Conservation (phyloP, 2,329 filamentous ascomycete species). For the Colletotrichum truncatum region DNA sequence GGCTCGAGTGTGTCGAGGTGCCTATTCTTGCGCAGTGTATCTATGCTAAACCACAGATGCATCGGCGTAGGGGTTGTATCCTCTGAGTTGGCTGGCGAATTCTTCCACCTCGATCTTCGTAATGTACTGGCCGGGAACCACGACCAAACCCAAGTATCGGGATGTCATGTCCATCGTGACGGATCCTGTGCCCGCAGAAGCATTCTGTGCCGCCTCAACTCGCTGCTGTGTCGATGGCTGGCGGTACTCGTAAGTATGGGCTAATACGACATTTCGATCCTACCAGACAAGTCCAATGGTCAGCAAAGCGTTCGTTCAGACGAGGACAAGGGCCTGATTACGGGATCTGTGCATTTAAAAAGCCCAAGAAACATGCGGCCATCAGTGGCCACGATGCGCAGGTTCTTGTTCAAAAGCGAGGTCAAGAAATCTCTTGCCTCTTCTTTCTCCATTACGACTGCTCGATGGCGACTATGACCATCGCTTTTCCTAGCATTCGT, state of each 20-base stretch:
- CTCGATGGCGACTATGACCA: not conserved
- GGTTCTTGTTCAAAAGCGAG: conserved; percentile 78
- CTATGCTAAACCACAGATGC: not conserved
- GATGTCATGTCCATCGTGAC: conserved; percentile 79
- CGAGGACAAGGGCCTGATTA: conserved; percentile 31
- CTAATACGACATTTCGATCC: conserved; percentile 90
- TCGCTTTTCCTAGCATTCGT: not conserved
- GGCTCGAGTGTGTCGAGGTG: not conserved
- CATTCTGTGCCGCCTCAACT: conserved; percentile 44
- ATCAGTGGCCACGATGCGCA: conserved; percentile 84
- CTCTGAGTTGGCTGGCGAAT: conserved; percentile 63
- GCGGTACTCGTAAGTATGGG: conserved; percentile 89
- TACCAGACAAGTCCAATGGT: conserved; percentile 45
- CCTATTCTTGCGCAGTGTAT: not conserved
- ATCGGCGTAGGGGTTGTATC: conserved; percentile 19
- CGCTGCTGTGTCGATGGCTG: conserved; percentile 67
- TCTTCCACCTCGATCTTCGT: conserved; percentile 90
- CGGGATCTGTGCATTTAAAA: conserved; percentile 93
- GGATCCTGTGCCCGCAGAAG: conserved; percentile 46
- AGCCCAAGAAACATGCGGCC: conserved; percentile 87
- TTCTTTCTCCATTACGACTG: conserved; percentile 55
- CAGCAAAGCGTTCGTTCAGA: not conserved
- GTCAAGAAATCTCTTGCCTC: conserved; percentile 65
- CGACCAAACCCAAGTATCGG: conserved; percentile 87
- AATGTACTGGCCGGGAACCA: conserved; percentile 88